Percentiles rank a stretch among this genome's conserved stretches.
These are phyloP conservation scores for Penicillium riverlandense DNA, from an alignment of 495 filamentous ascomycete species.

Conservation along the genomic window DNA sequence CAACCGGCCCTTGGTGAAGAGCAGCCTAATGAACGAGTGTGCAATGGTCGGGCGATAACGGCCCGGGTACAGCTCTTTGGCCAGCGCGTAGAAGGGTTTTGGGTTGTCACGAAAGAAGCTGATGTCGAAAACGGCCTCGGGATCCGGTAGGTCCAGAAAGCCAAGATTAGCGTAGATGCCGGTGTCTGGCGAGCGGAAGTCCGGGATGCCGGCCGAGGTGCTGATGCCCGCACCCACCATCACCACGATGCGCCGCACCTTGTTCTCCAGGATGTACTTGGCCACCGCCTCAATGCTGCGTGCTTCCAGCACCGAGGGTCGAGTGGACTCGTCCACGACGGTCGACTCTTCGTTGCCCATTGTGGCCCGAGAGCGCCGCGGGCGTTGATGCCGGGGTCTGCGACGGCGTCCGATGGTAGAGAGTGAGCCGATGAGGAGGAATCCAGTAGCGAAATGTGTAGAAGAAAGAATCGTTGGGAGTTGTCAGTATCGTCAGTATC, in stretches of 20 bases:
- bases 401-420: constrained; percentile 27
- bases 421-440: too few relatives aligned
- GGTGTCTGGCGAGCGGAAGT: constrained; percentile 78
- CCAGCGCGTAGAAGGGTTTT: constrained; percentile 83
- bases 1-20: constrained; percentile 69
- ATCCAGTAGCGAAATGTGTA: background rate
- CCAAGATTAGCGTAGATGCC: constrained; percentile 87
- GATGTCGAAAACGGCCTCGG: constrained; percentile 76
- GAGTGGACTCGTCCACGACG: constrained; percentile 54
- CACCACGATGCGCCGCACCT: constrained; percentile 65
- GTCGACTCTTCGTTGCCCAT: constrained; percentile 66
- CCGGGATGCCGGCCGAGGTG: constrained; percentile 82
- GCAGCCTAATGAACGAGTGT: constrained; percentile 68
- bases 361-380: constrained; percentile 27
- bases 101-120: constrained; percentile 79
- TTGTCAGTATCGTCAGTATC: too few relatives aligned
- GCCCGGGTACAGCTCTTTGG: constrained; percentile 89
- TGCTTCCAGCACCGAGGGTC: constrained; percentile 55
- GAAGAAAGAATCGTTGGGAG: background rate
- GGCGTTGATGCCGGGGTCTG: constrained; percentile 20
- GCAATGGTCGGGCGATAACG: constrained; percentile 79
- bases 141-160: constrained; percentile 72
- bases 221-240: constrained; percentile 62
- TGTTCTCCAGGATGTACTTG: constrained; percentile 62
- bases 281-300: constrained; percentile 67